Percentiles rank a stretch among this genome's conserved stretches.
These are phyloP conservation scores for Ceratopteris richardii DNA, from an alignment of 75 land plant genomes.

Conservation along the genomic window DNA sequence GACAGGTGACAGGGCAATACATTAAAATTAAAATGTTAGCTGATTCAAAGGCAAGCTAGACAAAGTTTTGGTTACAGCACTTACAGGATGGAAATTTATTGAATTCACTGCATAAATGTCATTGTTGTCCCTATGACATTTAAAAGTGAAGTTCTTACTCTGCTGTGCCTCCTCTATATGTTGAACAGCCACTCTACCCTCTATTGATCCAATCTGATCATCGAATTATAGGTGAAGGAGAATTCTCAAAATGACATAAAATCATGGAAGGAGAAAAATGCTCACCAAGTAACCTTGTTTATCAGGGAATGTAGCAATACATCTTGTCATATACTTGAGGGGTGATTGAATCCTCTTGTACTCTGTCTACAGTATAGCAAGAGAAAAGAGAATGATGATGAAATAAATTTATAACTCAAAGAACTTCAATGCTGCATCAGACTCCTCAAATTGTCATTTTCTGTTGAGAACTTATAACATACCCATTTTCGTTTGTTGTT, in stretches of 20 bases:
- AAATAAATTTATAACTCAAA: too few species aligned
- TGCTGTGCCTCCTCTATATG: conserved; percentile 87
- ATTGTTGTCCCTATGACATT: conserved; percentile 86
- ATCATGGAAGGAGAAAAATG: too few species aligned
- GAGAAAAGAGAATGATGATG: background rate
- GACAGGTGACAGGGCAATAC: too few species aligned
- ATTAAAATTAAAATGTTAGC: too few species aligned
- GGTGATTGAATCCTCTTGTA: conserved; percentile 79
- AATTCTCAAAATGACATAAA: background rate
- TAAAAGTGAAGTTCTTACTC: conserved; percentile 89
- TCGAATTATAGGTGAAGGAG: background rate
- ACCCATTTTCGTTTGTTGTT: too few species aligned
- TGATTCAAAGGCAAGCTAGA: too few species aligned
- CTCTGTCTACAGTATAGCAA: conserved; percentile 42
- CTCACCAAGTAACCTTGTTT: conserved; percentile 91
- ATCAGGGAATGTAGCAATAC: conserved; percentile 94
- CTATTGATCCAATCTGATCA: conserved; percentile 84
- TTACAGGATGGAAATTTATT: conserved; percentile 95
- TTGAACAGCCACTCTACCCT: conserved; percentile 95
- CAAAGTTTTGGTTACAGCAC: too few species aligned
- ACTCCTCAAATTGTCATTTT: too few species aligned
- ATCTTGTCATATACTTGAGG: conserved; percentile 84
- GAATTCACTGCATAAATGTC: conserved; percentile 90
- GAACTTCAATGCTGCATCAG: too few species aligned
- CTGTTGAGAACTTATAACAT: too few species aligned